These are phyloP conservation scores for Deinandra increscens DNA, from an alignment of 129 eudicot species.

Conservation along the genomic window DNA sequence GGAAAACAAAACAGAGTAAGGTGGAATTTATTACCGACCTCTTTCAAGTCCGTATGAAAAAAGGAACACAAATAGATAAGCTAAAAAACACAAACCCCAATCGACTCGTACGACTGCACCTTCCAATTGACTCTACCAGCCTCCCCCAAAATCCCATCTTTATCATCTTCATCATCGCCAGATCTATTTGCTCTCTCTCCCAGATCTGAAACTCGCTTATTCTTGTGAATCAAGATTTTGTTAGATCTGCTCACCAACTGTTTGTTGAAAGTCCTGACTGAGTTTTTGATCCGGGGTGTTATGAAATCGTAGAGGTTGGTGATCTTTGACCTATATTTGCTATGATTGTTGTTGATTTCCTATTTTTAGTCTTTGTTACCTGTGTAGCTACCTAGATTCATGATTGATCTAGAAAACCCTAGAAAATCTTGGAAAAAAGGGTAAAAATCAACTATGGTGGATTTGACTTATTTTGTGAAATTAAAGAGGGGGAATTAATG, in stretches of 20 bases:
- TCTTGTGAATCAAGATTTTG: neutral
- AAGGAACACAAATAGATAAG: neutral
- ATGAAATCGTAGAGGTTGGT: slow-evolving; percentile 33
- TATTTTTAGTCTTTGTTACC: neutral
- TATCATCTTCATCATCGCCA: slow-evolving; percentile 31
- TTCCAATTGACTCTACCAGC: slow-evolving; percentile 48
- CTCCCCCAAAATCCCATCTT: slow-evolving; percentile 27
- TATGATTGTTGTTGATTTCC: neutral
- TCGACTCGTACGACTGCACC: slow-evolving; percentile 40
- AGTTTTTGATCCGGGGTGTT: slow-evolving; percentile 16
- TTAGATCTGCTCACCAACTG: slow-evolving; percentile 24
- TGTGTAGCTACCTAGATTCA: slow-evolving; percentile 1
- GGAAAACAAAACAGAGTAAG: slow-evolving; percentile 12
- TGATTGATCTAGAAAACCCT: slow-evolving; percentile 3
- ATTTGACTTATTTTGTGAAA: slow-evolving; percentile 18
- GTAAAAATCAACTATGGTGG: neutral
- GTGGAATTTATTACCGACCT: slow-evolving; percentile 12
- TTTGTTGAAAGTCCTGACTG: slow-evolving; percentile 22
- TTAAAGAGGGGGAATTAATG: neutral
- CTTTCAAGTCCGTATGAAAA: slow-evolving; percentile 10
- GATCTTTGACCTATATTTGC: neutral
- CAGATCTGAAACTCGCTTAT: slow-evolving; percentile 27
- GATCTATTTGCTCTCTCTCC: slow-evolving; percentile 22
- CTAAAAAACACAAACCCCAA: slow-evolving; percentile 21
- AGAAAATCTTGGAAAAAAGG: neutral